Evolutionary conservation across 2,329 filamentous ascomycete species (phyloP), one percentile per base, ranked within the genome.

Genomic region (Apiospora arundinis): DNA sequence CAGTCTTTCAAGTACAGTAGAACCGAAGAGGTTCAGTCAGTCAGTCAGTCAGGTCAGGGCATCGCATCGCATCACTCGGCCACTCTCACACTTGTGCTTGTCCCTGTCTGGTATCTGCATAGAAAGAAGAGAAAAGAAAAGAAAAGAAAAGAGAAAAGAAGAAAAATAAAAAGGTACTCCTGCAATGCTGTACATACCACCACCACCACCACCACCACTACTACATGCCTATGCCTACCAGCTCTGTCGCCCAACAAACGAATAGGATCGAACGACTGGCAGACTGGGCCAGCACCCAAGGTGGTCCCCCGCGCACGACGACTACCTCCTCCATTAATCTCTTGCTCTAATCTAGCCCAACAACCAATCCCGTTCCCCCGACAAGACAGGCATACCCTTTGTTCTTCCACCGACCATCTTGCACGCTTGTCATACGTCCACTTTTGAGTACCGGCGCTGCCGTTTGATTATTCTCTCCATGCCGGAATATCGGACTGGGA

Each of bases 381-480:
- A 40, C 32, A n/a, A 63, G 56, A 12, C 56, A 63, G 56, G 56
- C 56, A 63, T 63, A 40, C 56, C 56, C 56, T 63, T 63, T 32
- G 32, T n/a, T 63, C 56, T 63, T 40, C 56, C 32, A 40, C 21
- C 56, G 32, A 37, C 56, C 56, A 40, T 63, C 32, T 63, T 63
- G 56, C 56, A 63, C 56, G 56, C 66, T 68, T 68, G 66, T 48
- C 66, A 48, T 48, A 68, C 66, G 66, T 68, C 66, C 66, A 68
- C 44, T 68, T 48, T 68, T 48, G 66, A 68, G 66, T 68, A 37
- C 66, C 66, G 66, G 66, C 37, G 66, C 66, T 63, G 56, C 56
- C 56, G 56, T 63, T 63, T 63, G 56, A 63, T 63, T 37, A 63
- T 63, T 63, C 56, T 63, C 56, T 23, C 56, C 56, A 40, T 40